Conservation (phyloP, 306 rosid genomes). For the Citrullus colocynthis region DNA sequence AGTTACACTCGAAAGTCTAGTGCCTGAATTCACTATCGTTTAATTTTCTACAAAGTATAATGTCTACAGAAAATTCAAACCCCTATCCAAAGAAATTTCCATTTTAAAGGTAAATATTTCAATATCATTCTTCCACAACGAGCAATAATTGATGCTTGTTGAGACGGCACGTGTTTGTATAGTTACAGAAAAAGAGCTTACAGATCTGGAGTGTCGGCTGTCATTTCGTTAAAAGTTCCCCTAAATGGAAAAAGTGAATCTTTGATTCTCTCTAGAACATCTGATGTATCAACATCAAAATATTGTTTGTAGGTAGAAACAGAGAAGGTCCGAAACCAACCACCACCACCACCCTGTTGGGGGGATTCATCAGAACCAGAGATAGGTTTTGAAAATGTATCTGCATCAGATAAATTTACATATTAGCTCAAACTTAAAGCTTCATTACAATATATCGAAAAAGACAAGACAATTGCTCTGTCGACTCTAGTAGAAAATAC, state of each 20-base stretch:
- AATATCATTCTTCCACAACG: background rate
- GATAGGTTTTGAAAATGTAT: slow-evolving; percentile 77
- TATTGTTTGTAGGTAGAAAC: slow-evolving; percentile 67
- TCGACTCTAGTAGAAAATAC: background rate
- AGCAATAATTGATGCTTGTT: background rate
- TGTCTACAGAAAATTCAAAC: background rate
- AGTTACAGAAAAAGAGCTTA: slow-evolving; percentile 28
- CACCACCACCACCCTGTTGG: slow-evolving; percentile 42
- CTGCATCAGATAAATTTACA: slow-evolving; percentile 29
- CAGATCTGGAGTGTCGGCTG: slow-evolving; percentile 78
- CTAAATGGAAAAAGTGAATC: slow-evolving; percentile 79
- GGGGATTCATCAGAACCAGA: slow-evolving; percentile 75
- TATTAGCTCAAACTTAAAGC: slow-evolving; percentile 5
- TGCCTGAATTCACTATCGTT: background rate
- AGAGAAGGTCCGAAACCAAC: slow-evolving; percentile 55
- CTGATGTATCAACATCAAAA: slow-evolving; percentile 84
- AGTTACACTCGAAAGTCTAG: background rate
- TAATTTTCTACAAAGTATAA: background rate
- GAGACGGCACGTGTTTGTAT: background rate
- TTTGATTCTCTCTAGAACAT: slow-evolving; percentile 71
- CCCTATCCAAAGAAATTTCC: background rate
- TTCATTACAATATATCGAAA: background rate
- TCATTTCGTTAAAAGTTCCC: slow-evolving; percentile 82
- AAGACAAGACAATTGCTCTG: background rate
- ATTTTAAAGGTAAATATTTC: background rate